Conservation (phyloP, 2,329 filamentous ascomycete species). For the Aspergillus ruber region DNA sequence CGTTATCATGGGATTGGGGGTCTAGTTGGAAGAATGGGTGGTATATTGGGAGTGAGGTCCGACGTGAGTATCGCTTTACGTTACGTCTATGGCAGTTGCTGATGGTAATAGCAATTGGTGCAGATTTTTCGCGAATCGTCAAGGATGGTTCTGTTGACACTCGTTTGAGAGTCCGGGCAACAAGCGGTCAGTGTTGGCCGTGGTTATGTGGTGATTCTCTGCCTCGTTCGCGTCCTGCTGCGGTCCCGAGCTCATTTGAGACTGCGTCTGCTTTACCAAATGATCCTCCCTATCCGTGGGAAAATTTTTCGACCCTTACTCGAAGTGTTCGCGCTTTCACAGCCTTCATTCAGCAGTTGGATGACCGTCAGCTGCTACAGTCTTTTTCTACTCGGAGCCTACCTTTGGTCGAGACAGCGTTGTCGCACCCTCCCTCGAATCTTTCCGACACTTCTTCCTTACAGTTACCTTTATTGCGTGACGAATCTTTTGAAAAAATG, state of each 20-base stretch:
- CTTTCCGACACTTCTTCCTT: slow-evolving; percentile 8
- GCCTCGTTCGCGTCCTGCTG: slow-evolving; percentile 7
- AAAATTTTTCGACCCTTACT: slow-evolving; percentile 20
- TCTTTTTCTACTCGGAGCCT: slow-evolving; percentile 15
- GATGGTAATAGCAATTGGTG: slow-evolving; percentile 9
- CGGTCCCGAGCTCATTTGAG: slow-evolving; percentile 14
- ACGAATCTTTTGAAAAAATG: slow-evolving; percentile 1
- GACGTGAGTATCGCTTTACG: slow-evolving; percentile 17
- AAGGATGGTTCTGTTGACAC: slow-evolving; percentile 16
- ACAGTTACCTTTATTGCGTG: slow-evolving; percentile 4
- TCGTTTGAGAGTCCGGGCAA: slow-evolving; percentile 10
- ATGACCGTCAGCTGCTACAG: slow-evolving; percentile 20
- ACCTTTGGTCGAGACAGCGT: slow-evolving; percentile 3
- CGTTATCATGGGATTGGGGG: slow-evolving; percentile 24
- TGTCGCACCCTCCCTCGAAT: slow-evolving; percentile 5
- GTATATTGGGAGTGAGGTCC: slow-evolving; percentile 19
- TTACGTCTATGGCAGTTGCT: not conserved
- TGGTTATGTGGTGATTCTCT: slow-evolving; percentile 8
- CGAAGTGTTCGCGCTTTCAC: slow-evolving; percentile 25
- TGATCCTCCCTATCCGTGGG: slow-evolving; percentile 14
- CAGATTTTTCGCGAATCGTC: slow-evolving; percentile 7
- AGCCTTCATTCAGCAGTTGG: slow-evolving; percentile 23
- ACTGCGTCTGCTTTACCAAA: slow-evolving; percentile 7
- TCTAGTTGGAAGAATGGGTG: slow-evolving; percentile 19
- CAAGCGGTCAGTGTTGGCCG: slow-evolving; percentile 13